These are phyloP conservation scores for Elsinoe necatrix DNA, from an alignment of 2,329 filamentous ascomycete species.

Conservation along the genomic window DNA sequence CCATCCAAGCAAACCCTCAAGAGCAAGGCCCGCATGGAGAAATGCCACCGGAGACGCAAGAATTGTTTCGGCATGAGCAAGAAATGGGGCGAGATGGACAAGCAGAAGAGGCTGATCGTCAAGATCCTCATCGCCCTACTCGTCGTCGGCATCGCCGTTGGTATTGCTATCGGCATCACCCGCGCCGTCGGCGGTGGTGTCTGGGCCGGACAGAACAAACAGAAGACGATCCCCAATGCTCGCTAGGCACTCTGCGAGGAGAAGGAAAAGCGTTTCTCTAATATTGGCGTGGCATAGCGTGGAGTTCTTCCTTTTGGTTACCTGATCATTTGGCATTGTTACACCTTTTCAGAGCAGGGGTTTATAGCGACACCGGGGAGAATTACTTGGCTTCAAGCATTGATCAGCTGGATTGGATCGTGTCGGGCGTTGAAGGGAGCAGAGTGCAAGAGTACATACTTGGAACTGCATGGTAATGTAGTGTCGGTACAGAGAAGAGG, in stretches of 20 bases:
- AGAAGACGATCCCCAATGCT: conserved; percentile 21
- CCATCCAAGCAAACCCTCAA: conserved; percentile 41
- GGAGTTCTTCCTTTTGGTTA: neutral
- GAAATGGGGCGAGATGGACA: conserved; percentile 33
- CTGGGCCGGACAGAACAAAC: conserved; percentile 34
- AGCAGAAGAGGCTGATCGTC: conserved; percentile 37
- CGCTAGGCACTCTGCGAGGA: neutral
- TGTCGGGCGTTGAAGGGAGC: neutral
- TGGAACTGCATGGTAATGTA: conserved; percentile 1
- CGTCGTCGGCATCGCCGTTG: conserved; percentile 39
- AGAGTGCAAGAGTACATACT: neutral
- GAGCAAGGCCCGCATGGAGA: conserved; percentile 27
- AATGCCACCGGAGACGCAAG: conserved; percentile 25
- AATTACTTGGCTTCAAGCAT: neutral
- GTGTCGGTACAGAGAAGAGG: neutral
- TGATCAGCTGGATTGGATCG: conserved; percentile 13
- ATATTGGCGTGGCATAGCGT: neutral
- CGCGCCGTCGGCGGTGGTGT: conserved; percentile 42
- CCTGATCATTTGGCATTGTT: neutral
- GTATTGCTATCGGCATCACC: conserved; percentile 42
- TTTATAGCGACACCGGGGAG: neutral
- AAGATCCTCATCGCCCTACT: conserved; percentile 40
- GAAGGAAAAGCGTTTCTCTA: neutral
- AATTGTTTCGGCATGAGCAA: conserved; percentile 29
- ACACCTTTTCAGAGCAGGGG: neutral